Base-by-base conservation (phyloP, 2,329 filamentous ascomycete species). In the Fonsecaea erecta region DNA sequence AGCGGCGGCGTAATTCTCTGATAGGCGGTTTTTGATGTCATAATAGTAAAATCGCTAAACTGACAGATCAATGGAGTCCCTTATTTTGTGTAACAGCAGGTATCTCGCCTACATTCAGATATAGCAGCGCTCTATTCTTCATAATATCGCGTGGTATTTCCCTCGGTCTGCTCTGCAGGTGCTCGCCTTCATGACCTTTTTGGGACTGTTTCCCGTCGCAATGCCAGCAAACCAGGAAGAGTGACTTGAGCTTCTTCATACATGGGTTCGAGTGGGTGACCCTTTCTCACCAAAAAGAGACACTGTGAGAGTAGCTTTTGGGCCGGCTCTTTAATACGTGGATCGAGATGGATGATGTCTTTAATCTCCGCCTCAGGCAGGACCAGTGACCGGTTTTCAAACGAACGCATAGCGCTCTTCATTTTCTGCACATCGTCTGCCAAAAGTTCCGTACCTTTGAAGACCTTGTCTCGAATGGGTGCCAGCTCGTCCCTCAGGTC, bases 231-330 rank as follows among this genome's bases (percentile, higher is more conserved):
- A 21, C 58, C 58, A 6, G 58, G 58, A 32, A 61, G 32, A 6
- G 58, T 48, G 16, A 61, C 30, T 51, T 61, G 58, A 14, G 58
- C 58, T 26, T 53, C 59, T 48, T 61, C 59, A 34, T 61, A 61
- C 59, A 61, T 61, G 6, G 51, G 51, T 8, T 61, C 59, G 5
- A 61, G 59, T 3, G 59, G 51, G 11, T 24, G 51, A 7, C 59
- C 59, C 21, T 54, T 53, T 16, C 59, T 54, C n/a, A 61, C 59
- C 21, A 53, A 28, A 24, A 53, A 61, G 5, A 60, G 26, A 40
- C 57, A 60, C 8, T 52, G 57, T 7, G 21, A 30, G 3, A 60
- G 21, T 9, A 60, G 24, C 30, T 40, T 51, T 40, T 28, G 1
- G 18, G 46, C 46, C 12, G 21, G 40, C 43, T 40, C 43, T 30